Evolutionary conservation across 306 rosid genomes (phyloP), one percentile per base, ranked within the genome.

Genomic region (Casuarina glauca): DNA sequence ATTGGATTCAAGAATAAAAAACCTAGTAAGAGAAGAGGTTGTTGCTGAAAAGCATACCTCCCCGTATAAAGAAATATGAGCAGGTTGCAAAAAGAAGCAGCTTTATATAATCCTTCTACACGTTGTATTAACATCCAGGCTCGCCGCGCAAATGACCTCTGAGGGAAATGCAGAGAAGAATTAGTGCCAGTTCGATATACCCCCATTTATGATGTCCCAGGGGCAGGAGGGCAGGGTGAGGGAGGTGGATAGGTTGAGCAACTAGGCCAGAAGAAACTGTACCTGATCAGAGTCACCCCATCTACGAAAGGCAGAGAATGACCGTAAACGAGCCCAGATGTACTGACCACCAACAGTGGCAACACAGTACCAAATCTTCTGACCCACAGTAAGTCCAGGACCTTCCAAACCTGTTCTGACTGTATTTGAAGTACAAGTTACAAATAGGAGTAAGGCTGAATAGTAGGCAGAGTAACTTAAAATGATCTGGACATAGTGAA

Each of bases 261-360:
- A 72, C 66, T 63, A 36, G 67, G 57, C 53, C 72, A 45, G 45
- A 26, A 53, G 62, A 72, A 64, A 53, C 75, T 73, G 6, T 88
- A 96, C 99, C 99, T 93, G 99, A 84, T 91, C 98, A 78, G 99
- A 91, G 83, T 96, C 97, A 43, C 98, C 98, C 98, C 99, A 96
- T 84, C 97, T 85, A 54, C 99, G 99, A 79, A 96, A 96, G 70
- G 99, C 99, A 84, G 99, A 96, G 82, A 96, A 96, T 6, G 99
- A 88, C 68, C 93, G 98, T 70, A 96, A 73, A 57, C 98, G 96
- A 73, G 97, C 89, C 99, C 99, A 96, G 49, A 96, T 74, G 84
- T 96, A 96, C 48, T 91, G 97, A 74, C 99, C 99, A 74, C 99
- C 99, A 63, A 96, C 99, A 57, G 93, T 85, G 32, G 97, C 96